Evolutionary conservation across 2,329 filamentous ascomycete genomes (phyloP), one percentile per base, ranked within the genome.

Genomic region (Microsporum ferrugineum): DNA sequence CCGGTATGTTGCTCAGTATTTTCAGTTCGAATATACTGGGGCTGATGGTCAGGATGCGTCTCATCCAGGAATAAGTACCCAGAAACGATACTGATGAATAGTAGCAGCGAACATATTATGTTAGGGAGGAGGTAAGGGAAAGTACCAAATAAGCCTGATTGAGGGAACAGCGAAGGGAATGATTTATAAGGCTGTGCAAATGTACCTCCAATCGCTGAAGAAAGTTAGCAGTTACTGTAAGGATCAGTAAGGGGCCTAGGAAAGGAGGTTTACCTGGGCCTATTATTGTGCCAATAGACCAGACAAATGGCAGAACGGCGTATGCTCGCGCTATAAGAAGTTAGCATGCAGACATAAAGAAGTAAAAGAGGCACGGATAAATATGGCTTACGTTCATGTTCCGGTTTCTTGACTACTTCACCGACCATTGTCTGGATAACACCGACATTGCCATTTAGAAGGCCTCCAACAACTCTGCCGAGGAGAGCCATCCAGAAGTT

Each of bases 391-490:
- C 88, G 91, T 70, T 96, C 92, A 8, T 96, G 79, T 69, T 91
- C 88, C 71, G 83, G 90, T 71, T 92, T 85, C 0, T 89, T 88
- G 1, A 96, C 91, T 81, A 96, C 86, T 73, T 96, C 92, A 0
- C 91, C 92, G 1, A 96, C 91, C 78, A 94, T 91, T n/a, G 90
- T 95, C 65, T 91, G 79, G 64, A 96, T 87, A 63, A 96, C 96
- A 1, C 94, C 88, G 31, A 92, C 86, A 71, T 96, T 97, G 60
- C 92, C 94, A 70, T 96, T 96, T 56, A 88, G 85, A 10, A 86
- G 81, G 1, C 94, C 94, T 67, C 89, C 83, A n/a, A 96, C 76
- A 5, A 85, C 86, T 69, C 94, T 84, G 8, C 89, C 83, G 3
- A 80, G 71, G 43, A 99, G 86, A 0, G 92, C 88, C 88, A 92